Evolutionary conservation across 768 basidiomycete genomes (phyloP).

Genomic region (Suillus variegatus): DNA sequence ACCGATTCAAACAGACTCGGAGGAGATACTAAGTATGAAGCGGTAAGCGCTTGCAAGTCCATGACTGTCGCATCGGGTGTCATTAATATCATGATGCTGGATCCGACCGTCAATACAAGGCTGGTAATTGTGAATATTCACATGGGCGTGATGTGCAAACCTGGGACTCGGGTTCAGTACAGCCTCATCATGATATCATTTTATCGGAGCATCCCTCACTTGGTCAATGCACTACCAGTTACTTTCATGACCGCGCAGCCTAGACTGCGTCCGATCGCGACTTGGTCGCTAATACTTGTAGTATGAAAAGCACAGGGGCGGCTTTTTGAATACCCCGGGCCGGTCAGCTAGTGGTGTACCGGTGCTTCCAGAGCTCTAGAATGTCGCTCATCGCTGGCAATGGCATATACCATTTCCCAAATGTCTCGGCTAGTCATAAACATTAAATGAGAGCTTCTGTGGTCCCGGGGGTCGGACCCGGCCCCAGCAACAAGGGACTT

Average conservation of each 20-base stretch:
- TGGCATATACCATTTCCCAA: not conserved
- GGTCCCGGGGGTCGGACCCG: not conserved
- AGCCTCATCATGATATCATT: not conserved
- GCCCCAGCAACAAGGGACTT: not conserved
- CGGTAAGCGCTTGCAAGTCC: not conserved
- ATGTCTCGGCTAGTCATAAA: not conserved
- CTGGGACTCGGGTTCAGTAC: not conserved
- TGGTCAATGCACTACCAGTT: not conserved
- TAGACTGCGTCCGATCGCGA: not conserved
- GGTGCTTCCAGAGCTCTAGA: not conserved
- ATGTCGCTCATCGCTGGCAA: too few relatives aligned
- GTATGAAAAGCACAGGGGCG: constrained; percentile 2
- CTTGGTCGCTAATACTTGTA: not conserved
- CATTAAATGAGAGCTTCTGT: not conserved
- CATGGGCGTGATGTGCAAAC: not conserved
- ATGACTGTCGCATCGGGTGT: not conserved
- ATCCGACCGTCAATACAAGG: not conserved
- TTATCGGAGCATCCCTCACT: not conserved
- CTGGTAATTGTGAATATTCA: too few relatives aligned
- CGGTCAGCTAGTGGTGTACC: not conserved
- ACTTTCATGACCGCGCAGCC: constrained; percentile 1
- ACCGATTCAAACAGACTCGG: not conserved
- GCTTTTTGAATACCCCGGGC: not conserved
- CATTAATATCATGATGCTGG: not conserved
- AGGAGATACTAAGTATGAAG: not conserved